Evolutionary conservation across 768 basidiomycete species (phyloP).

Genomic region (Sporobolomyces pararoseus): DNA sequence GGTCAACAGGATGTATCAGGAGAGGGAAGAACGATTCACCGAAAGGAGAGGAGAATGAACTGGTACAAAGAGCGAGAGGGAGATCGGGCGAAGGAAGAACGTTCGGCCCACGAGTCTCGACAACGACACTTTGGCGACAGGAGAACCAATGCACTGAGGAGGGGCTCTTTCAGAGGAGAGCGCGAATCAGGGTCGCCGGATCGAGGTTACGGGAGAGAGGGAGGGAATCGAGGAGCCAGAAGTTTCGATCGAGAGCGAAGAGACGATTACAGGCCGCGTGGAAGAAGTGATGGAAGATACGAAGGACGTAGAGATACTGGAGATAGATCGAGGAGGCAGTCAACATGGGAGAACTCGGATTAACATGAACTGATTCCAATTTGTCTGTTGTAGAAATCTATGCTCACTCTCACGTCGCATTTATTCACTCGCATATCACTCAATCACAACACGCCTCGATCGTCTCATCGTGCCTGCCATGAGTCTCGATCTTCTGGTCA

Average conservation of each 20-base stretch:
- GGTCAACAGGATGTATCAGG: too few species aligned
- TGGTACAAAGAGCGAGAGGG: conserved; percentile 17
- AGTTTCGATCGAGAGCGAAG: neutral
- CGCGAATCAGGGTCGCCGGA: neutral
- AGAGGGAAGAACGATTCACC: too few species aligned
- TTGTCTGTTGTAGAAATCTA: too few species aligned
- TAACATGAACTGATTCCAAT: too few species aligned
- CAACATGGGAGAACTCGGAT: neutral
- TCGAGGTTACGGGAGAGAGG: neutral
- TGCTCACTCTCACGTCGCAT: too few species aligned
- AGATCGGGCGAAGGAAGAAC: conserved; percentile 2
- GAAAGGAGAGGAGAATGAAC: conserved; percentile 10
- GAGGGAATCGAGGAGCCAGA: neutral
- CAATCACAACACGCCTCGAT: too few species aligned
- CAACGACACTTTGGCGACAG: neutral
- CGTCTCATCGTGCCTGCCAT: too few species aligned
- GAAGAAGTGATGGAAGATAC: neutral
- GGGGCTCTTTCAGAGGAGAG: neutral
- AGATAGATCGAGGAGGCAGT: neutral
- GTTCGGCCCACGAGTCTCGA: neutral
- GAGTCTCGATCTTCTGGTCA: too few species aligned
- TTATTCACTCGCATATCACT: too few species aligned
- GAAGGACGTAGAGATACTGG: neutral
- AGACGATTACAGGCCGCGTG: neutral
- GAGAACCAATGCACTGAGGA: neutral